phyloP scores from a whole-genome alignment of 768 basidiomycete genomes.

The Mycena polygramma region DNA sequence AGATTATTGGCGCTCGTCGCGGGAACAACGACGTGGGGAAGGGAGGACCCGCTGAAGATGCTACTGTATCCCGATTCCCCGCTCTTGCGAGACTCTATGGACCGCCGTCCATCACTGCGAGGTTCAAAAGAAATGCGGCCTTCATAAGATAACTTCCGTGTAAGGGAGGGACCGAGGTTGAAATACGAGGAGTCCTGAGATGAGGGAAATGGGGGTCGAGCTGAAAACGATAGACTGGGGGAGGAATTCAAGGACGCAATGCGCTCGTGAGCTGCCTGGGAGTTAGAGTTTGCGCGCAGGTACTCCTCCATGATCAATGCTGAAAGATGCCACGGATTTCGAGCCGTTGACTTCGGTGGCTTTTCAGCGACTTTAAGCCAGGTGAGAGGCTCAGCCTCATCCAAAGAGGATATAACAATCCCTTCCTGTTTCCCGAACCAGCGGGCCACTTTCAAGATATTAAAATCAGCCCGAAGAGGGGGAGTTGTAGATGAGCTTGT shows the following conservation, averaged over 20 bases:
- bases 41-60: conserved; percentile 52
- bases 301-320: conserved; percentile 81
- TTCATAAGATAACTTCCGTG: conserved; percentile 57
- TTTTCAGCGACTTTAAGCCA: conserved; percentile 81
- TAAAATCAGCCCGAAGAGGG: conserved; percentile 53
- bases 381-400: conserved; percentile 75
- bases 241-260: conserved; percentile 35
- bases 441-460: conserved; percentile 63
- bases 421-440: conserved; percentile 72
- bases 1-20: conserved; percentile 59
- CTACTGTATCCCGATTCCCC: conserved; percentile 61
- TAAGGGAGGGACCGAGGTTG: conserved; percentile 55
- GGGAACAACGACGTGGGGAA: conserved; percentile 50
- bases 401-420: conserved; percentile 64
- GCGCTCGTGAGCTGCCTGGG: conserved; percentile 15
- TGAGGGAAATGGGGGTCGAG: conserved; percentile 39
- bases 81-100: conserved; percentile 60
- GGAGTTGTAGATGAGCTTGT: conserved; percentile 63
- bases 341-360: conserved; percentile 41
- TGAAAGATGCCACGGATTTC: conserved; percentile 67
- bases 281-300: conserved; percentile 26
- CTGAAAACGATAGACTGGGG: conserved; percentile 39
- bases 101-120: conserved; percentile 59
- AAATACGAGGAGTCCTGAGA: conserved; percentile 51
- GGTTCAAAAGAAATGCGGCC: conserved; percentile 73